Percentiles rank a stretch among this genome's conserved stretches.
phyloP scores from a whole-genome alignment of 2,329 filamentous ascomycete species.

The Trichophyton simii region DNA sequence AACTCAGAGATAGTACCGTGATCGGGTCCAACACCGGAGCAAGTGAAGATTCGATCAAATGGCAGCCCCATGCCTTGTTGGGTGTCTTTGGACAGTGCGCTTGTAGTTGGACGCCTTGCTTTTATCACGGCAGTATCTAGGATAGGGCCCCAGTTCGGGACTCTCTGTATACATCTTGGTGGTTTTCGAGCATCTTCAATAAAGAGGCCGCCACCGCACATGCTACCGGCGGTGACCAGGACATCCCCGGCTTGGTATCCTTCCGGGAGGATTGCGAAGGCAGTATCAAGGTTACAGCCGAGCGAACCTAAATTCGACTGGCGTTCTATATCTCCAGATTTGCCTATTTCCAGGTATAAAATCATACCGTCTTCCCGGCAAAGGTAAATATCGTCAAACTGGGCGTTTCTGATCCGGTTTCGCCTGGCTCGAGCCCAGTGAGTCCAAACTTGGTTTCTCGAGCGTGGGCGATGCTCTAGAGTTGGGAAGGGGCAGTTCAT shows the following conservation, averaged over 20 bases:
- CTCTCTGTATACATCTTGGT: conserved; percentile 43
- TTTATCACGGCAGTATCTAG: conserved; percentile 34
- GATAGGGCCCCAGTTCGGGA: conserved; percentile 50
- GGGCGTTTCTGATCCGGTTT: conserved; percentile 47
- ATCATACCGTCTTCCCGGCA: conserved; percentile 78
- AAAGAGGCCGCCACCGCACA: conserved; percentile 65
- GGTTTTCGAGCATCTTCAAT: conserved; percentile 50
- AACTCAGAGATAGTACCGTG: conserved; percentile 56
- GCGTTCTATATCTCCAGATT: conserved; percentile 42
- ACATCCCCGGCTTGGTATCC: conserved; percentile 58
- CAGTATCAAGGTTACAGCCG: conserved; percentile 62
- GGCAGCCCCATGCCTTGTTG: conserved; percentile 15
- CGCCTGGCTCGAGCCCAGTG: conserved; percentile 72
- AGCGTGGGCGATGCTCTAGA: conserved; percentile 17
- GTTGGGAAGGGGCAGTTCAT: conserved; percentile 22
- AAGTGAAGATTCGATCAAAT: conserved; percentile 53
- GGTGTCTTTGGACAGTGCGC: neutral
- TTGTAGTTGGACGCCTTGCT: conserved; percentile 14
- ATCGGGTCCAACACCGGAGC: conserved; percentile 47
- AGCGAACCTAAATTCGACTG: conserved; percentile 51
- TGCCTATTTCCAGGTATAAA: conserved; percentile 56
- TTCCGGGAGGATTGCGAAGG: conserved; percentile 60
- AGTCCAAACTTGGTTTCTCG: conserved; percentile 53
- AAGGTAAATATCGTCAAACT: conserved; percentile 69
- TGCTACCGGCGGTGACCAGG: conserved; percentile 66